Evolutionary conservation across 441 rosid species (phyloP), one percentile per base, ranked within the genome.

Genomic region (Populus tomentosa): DNA sequence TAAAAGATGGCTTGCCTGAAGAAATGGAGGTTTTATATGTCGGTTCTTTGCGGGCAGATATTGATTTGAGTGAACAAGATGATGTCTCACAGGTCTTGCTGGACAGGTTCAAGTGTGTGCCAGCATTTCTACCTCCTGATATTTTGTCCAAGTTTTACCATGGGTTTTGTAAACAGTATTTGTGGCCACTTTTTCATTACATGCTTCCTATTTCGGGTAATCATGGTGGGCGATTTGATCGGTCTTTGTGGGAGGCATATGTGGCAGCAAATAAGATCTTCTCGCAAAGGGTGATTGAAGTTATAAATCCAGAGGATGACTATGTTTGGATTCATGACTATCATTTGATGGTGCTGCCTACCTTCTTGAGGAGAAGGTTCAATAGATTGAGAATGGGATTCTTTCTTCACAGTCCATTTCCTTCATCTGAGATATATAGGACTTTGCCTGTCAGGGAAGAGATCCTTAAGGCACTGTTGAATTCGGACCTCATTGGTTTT

Each of bases 341-440:
- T 80, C 95, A 91, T 86, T 83, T 91, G 82, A 91, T 91, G 95
- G 95, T 91, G 79, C 88, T 91, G 64, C 95, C 95, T 53, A 90
- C 93, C 5, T 90, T 91, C 85, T 81, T 91, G 84, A 87, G 95
- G 75, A 86, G 95, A 75, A 84, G 79, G 80, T 90, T 91, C 79
- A 89, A 80, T 80, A 87, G 88, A 79, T 74, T 91, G 87, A 86
- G 95, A 77, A 91, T 91, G 95, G 95, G 95, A 1, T 91, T 91
- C 74, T 91, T 91, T 68, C 90, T 91, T n/a, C 95, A 91, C 46
- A 88, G 93, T 80, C 93, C 95, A 21, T 91, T 90, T 75, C 95
- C 95, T 32, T 91, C 95, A 10, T 91, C 95, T 5, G 95, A 91
- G 89, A 91, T 91, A 84, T 91, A 91, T 70, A 84, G 91, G 84